A percentile compares a stretch with the other conserved stretches of the same genome.
Evolutionary conservation across 192 early-diverging fungal species (phyloP).

Genomic region (Phycomyces nitens): DNA sequence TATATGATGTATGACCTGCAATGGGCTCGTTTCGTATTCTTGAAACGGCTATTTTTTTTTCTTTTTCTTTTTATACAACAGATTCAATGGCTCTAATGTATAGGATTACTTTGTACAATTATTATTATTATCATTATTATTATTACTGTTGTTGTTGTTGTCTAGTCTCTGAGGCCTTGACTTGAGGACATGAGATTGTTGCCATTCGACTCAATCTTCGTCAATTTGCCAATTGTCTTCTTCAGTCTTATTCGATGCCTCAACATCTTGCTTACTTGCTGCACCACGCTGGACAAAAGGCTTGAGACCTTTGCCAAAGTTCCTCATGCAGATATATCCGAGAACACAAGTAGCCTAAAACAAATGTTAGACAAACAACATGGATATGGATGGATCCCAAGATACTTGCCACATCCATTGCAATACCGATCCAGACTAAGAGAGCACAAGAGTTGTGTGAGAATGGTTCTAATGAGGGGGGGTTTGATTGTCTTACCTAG

Average conservation of each 20-base stretch:
- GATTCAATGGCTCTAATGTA: too few species aligned
- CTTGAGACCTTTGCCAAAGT: slow-evolving; percentile 35
- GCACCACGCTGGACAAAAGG: slow-evolving; percentile 34
- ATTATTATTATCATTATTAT: slow-evolving; percentile 5
- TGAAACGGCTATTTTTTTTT: too few species aligned
- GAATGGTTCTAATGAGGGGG: too few species aligned
- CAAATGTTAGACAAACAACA: background rate
- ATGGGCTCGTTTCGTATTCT: too few species aligned
- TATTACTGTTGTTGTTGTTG: too few species aligned
- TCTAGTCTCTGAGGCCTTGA: background rate
- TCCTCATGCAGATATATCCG: slow-evolving; percentile 29
- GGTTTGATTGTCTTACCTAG: too few species aligned
- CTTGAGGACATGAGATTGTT: background rate
- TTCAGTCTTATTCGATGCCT: slow-evolving; percentile 6
- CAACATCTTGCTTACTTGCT: slow-evolving; percentile 22
- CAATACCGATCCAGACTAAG: slow-evolving; percentile 27
- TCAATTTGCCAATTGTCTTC: slow-evolving; percentile 22
- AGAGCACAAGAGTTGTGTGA: background rate
- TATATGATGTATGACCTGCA: too few species aligned
- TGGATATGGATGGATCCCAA: background rate
- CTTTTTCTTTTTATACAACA: too few species aligned
- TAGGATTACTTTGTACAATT: slow-evolving; percentile 9
- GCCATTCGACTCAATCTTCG: slow-evolving; percentile 9
- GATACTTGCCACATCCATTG: slow-evolving; percentile 13
- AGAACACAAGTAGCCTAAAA: slow-evolving; percentile 17